These are phyloP conservation scores for Phytophthora podocarpi DNA, from an alignment of 352 stramenopile genomes.

Conservation along the genomic window DNA sequence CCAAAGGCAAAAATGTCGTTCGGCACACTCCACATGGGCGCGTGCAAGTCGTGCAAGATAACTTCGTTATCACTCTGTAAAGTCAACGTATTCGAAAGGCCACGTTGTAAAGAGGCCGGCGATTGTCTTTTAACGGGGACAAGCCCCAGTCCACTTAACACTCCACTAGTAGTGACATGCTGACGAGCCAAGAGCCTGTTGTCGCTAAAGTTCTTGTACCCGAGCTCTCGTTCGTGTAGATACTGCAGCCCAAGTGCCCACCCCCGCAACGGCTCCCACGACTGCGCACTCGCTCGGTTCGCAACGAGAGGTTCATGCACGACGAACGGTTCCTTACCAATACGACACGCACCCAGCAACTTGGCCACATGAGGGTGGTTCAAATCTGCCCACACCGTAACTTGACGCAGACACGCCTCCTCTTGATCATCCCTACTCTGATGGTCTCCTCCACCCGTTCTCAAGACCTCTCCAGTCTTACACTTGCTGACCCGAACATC, in stretches of 20 bases:
- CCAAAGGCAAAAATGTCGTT: slow-evolving; percentile 32
- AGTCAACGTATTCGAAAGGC: slow-evolving; percentile 21
- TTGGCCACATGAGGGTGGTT: slow-evolving; percentile 38
- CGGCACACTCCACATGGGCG: slow-evolving; percentile 21
- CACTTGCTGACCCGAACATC: slow-evolving; percentile 29
- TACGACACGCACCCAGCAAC: slow-evolving; percentile 31
- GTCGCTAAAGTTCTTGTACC: slow-evolving; percentile 31
- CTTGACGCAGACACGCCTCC: slow-evolving; percentile 32
- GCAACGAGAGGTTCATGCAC: slow-evolving; percentile 27
- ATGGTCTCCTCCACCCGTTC: slow-evolving; percentile 4
- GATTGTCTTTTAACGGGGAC: slow-evolving; percentile 23
- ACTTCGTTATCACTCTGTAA: slow-evolving; percentile 5
- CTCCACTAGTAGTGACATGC: slow-evolving; percentile 20
- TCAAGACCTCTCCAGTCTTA: slow-evolving; percentile 11
- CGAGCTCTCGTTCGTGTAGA: slow-evolving; percentile 37
- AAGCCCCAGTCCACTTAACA: slow-evolving; percentile 27
- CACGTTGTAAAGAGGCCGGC: slow-evolving; percentile 18
- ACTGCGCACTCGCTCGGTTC: slow-evolving; percentile 20
- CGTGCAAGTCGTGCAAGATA: neutral
- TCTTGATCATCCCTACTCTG: slow-evolving; percentile 23
- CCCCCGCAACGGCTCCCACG: slow-evolving; percentile 29
- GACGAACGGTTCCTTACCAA: slow-evolving; percentile 34
- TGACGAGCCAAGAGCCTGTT: slow-evolving; percentile 21
- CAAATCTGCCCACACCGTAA: slow-evolving; percentile 28
- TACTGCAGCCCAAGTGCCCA: slow-evolving; percentile 36